Conservation (phyloP, 2,329 filamentous ascomycete genomes). For the Ceratocystis lukuohia region DNA sequence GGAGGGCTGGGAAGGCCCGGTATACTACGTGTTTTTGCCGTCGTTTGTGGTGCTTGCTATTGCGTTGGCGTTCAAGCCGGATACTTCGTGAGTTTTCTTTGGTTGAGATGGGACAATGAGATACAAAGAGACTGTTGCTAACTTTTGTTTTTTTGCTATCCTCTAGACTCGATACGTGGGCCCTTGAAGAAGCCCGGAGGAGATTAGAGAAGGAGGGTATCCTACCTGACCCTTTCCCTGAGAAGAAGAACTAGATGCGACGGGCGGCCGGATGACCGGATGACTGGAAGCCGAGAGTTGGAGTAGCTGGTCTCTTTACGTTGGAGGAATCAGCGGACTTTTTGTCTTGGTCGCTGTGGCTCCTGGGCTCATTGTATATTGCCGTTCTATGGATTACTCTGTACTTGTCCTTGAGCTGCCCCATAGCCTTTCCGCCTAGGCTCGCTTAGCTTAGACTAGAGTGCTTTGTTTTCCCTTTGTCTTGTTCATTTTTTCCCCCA, state of each 20-base stretch:
- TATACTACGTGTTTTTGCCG: slow-evolving; percentile 74
- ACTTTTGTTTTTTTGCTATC: not conserved
- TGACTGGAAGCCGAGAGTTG: not conserved
- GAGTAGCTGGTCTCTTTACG: not conserved
- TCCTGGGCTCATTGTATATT: too few relatives aligned
- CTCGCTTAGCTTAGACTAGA: too few relatives aligned
- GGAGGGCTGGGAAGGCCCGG: slow-evolving; percentile 89
- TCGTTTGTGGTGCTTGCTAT: slow-evolving; percentile 59
- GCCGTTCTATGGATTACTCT: too few relatives aligned
- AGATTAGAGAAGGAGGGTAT: slow-evolving; percentile 94
- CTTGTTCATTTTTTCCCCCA: not conserved
- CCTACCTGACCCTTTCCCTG: slow-evolving; percentile 59
- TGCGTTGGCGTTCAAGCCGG: slow-evolving; percentile 90
- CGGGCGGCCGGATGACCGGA: not conserved
- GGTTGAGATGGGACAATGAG: not conserved
- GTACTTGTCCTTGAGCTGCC: too few relatives aligned
- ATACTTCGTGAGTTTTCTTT: slow-evolving; percentile 72
- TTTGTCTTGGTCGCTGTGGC: too few relatives aligned
- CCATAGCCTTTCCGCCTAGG: too few relatives aligned
- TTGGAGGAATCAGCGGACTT: not conserved
- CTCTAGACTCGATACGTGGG: slow-evolving; percentile 93
- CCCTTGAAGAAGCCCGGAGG: slow-evolving; percentile 87
- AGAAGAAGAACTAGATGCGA: slow-evolving; percentile 37
- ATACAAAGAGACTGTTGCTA: not conserved
- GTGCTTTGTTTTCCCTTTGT: slow-evolving; percentile 9